Evolutionary conservation across 345 rosid species (phyloP), one percentile per base, ranked within the genome.

Genomic region (Syzygium jambos): DNA sequence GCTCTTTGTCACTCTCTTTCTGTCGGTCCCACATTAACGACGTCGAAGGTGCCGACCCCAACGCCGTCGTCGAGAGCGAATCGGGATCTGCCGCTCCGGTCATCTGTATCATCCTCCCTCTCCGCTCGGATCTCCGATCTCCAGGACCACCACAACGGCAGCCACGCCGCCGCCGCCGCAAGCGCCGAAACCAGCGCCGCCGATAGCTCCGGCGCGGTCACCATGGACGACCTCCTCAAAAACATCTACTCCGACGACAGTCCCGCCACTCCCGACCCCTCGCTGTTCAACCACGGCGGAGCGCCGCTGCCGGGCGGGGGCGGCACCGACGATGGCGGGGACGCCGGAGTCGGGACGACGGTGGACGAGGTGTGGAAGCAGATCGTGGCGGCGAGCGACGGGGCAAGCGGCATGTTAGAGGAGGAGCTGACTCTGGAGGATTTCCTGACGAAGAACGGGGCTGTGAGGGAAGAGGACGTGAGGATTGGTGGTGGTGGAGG

Each of bases 361-460:
- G 93, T 87, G 57, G 94, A 94, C 51, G 95, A 94, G 56, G 93
- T 92, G 17, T 94, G 95, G 95, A 92, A 94, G 93, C 91, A 91
- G 86, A 92, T 94, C 89, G 95, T 93, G n/a, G 89, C 89, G 11
- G 95, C 93, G 34, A 88, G 80, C 51, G 91, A 89, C 16, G 85
- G 85, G 46, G 23, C 13, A 27, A 84, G 52, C 34, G 83, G 88
- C 73, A 84, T 87, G 38, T 88, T 80, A 27, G 85, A 19, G 7
- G 90, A 85, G 88, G 91, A 53, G 90, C 90, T 94, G 88, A 93
- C 95, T 5, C 87, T 92, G 80, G 95, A 94, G 92, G 95, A 94
- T 90, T 94, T 93, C 57, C 84, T 94, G 89, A 87, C 93, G 2
- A 93, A 91, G 86, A 92, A 90, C 19, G 94, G 93, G 16, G 93